Conservation (phyloP, 1,284 basidiomycete genomes). For the Ganoderma lingzhi region DNA sequence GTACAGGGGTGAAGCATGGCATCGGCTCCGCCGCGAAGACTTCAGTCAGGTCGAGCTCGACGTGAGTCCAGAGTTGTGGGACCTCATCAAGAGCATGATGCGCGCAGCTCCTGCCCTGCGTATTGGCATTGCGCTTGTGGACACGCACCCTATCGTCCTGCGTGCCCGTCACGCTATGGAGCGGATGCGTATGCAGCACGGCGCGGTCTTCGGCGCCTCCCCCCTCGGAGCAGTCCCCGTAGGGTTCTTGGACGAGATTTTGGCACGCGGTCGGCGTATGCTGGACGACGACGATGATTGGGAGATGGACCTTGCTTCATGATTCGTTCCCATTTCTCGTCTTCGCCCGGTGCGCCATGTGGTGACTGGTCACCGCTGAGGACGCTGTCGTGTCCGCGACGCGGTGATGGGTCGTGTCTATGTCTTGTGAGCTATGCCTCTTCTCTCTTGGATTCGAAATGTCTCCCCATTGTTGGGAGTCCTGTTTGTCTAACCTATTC, state of each 20-base stretch:
- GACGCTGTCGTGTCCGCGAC: conserved; percentile 2
- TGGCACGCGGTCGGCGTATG: conserved; percentile 38
- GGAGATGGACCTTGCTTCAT: conserved; percentile 47
- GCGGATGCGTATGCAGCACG: conserved; percentile 51
- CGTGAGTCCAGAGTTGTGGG: conserved; percentile 71
- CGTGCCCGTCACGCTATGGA: conserved; percentile 77
- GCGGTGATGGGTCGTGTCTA: conserved; percentile 8
- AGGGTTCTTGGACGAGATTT: conserved; percentile 70
- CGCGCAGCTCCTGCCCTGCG: conserved; percentile 71
- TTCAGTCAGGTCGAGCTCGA: conserved; percentile 91
- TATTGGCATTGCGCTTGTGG: conserved; percentile 67
- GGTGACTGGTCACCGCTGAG: conserved; percentile 3
- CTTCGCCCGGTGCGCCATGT: background rate
- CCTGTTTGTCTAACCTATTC: conserved; percentile 26
- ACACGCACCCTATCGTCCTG: conserved; percentile 71
- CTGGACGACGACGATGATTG: conserved; percentile 26
- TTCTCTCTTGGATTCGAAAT: conserved; percentile 24
- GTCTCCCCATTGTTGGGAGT: conserved; percentile 10
- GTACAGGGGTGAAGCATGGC: conserved; percentile 89
- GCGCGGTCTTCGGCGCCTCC: conserved; percentile 65
- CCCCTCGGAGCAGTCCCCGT: conserved; percentile 66
- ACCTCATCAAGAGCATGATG: conserved; percentile 84
- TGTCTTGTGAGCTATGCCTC: conserved; percentile 26
- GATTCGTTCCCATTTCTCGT: conserved; percentile 16
- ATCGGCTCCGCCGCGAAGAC: conserved; percentile 91